Evolutionary conservation across 306 rosid species (phyloP).

Genomic region (Vigna trinervia): DNA sequence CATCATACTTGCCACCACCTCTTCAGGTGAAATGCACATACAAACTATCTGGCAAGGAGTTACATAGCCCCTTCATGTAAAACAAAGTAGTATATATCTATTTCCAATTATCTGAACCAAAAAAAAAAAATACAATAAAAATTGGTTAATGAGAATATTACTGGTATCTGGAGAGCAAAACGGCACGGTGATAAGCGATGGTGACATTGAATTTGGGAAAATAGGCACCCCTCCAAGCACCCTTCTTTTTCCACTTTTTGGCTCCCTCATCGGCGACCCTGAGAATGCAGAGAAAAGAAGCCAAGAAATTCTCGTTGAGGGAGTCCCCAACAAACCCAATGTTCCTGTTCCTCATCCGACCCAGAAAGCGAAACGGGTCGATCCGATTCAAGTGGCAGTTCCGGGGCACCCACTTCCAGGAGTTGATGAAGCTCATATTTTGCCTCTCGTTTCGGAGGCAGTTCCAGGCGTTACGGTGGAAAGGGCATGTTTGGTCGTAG

Average conservation of each 20-base stretch:
- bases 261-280: conserved; percentile 77
- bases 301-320: conserved; percentile 83
- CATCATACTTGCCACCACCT: background rate
- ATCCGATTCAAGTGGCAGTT: conserved; percentile 66
- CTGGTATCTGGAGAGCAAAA: conserved; percentile 80
- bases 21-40: background rate
- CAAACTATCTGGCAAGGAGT: background rate
- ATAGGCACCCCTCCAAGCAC: conserved; percentile 93
- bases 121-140: background rate
- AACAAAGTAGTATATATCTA: background rate
- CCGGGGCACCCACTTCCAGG: conserved; percentile 80
- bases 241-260: conserved; percentile 84
- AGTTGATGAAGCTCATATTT: conserved; percentile 69
- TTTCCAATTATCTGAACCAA: background rate
- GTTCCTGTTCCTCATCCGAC: conserved; percentile 71
- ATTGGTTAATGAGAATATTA: conserved; percentile 42
- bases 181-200: conserved; percentile 87
- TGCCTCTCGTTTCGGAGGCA: conserved; percentile 81
- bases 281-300: conserved; percentile 73
- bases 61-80: background rate
- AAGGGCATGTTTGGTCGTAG: conserved; percentile 81
- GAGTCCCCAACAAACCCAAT: conserved; percentile 89
- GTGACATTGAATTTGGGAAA: conserved; percentile 85
- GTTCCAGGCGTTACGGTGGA: conserved; percentile 93
- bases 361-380: conserved; percentile 69